These are phyloP conservation scores for Trichoderma asperelloides DNA, from an alignment of 495 filamentous ascomycete species.

Conservation along the genomic window DNA sequence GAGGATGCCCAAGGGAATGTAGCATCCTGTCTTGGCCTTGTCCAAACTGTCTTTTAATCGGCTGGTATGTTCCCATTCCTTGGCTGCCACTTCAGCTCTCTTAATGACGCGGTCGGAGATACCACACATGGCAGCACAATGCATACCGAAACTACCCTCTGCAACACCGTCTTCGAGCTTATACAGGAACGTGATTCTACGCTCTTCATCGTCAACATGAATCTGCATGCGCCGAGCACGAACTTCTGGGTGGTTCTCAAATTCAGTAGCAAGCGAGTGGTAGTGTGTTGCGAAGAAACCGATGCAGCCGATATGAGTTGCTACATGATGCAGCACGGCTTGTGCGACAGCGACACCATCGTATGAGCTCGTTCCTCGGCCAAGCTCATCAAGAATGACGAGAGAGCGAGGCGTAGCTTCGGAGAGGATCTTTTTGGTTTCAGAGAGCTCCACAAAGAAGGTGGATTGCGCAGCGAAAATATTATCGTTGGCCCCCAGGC, in stretches of 20 bases:
- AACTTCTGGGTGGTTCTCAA: constrained; percentile 80
- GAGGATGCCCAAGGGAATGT: constrained; percentile 77
- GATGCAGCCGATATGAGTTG: constrained; percentile 82
- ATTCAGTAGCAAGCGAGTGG: constrained; percentile 86
- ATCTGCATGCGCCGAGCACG: constrained; percentile 84
- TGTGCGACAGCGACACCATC: constrained; percentile 96
- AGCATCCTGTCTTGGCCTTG: constrained; percentile 60
- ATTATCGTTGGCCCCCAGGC: constrained; percentile 96
- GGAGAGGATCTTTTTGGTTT: constrained; percentile 96
- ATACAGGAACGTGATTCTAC: constrained; percentile 88
- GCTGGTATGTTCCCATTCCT: constrained; percentile 91
- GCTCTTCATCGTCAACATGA: constrained; percentile 75
- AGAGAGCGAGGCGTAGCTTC: constrained; percentile 92
- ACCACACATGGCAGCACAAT: constrained; percentile 96
- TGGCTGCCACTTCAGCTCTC: constrained; percentile 80
- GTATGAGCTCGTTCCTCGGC: constrained; percentile 87
- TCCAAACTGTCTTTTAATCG: constrained; percentile 82
- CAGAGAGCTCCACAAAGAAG: constrained; percentile 96
- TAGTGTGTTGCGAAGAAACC: constrained; percentile 99
- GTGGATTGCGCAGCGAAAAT: constrained; percentile 97
- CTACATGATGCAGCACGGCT: constrained; percentile 89
- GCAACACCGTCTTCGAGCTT: constrained; percentile 92
- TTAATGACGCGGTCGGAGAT: constrained; percentile 78
- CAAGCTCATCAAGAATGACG: constrained; percentile 96
- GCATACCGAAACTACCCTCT: constrained; percentile 98